phyloP scores from a whole-genome alignment of 371 early-diverging fungal genomes.

The Apophysomyces ossiformis region DNA sequence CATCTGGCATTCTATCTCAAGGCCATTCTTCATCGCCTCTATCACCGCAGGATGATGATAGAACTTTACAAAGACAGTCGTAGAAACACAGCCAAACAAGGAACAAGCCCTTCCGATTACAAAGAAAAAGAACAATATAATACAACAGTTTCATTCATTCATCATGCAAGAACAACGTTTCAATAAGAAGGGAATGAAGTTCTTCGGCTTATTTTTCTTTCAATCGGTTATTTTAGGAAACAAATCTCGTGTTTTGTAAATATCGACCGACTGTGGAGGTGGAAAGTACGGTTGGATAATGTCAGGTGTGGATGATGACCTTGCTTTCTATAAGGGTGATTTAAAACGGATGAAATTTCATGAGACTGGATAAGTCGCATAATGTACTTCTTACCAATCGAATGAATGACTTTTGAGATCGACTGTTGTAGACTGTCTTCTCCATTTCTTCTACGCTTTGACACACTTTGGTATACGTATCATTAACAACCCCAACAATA shows the following conservation, averaged over 20 bases:
- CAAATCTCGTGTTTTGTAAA: constrained; percentile 37
- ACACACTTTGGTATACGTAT: constrained; percentile 42
- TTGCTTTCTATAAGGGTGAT: not conserved
- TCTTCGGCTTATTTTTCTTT: too few relatives aligned
- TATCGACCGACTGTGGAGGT: constrained; percentile 46
- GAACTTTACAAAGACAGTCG: not conserved
- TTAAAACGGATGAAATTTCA: constrained; percentile 5
- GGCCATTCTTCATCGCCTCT: not conserved
- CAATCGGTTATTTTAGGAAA: constrained; percentile 16
- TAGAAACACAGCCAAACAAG: not conserved
- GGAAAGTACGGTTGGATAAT: constrained; percentile 52
- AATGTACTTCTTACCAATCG: constrained; percentile 19
- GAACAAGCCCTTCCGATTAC: not conserved
- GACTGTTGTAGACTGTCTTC: constrained; percentile 34
- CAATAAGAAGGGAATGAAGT: not conserved
- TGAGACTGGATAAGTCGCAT: too few relatives aligned
- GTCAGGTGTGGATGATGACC: constrained; percentile 3
- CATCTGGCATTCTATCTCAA: not conserved
- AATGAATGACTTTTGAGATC: constrained; percentile 23
- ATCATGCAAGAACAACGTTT: not conserved
- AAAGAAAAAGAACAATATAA: not conserved
- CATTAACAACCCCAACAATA: constrained; percentile 35
- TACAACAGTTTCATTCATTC: constrained; percentile 3
- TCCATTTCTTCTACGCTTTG: constrained; percentile 45
- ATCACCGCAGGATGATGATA: constrained; percentile 8